Evolutionary conservation across 2,329 filamentous ascomycete species (phyloP).

Genomic region (Ophiostoma perfectum): DNA sequence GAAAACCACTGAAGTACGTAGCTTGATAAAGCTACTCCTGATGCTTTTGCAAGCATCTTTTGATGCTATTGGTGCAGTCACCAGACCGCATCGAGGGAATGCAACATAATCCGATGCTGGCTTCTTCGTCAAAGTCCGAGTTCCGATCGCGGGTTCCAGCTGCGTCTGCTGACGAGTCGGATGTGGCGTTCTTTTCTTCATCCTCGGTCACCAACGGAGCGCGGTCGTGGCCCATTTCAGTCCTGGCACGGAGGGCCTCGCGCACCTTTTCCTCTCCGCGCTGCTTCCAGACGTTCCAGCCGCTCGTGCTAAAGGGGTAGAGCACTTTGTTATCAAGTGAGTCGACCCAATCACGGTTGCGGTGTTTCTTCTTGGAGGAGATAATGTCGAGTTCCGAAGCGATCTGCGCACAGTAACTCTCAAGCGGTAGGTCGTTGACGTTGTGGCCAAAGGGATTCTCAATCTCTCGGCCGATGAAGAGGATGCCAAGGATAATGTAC

Average conservation of each 20-base stretch:
- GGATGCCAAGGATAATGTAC: conserved; percentile 67
- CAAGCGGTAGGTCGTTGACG: conserved; percentile 62
- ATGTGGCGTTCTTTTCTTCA: background rate
- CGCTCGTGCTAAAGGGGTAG: conserved; percentile 40
- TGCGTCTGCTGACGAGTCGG: background rate
- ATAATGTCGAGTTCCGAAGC: conserved; percentile 60
- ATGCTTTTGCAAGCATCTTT: background rate
- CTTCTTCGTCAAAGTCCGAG: conserved; percentile 19
- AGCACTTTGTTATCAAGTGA: conserved; percentile 37
- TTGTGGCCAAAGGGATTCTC: conserved; percentile 66
- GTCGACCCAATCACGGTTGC: conserved; percentile 45
- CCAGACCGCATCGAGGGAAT: conserved; percentile 9
- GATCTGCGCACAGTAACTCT: conserved; percentile 60
- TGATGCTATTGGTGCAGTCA: conserved; percentile 6
- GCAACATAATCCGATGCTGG: conserved; percentile 16
- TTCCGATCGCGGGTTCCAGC: background rate
- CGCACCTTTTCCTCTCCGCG: conserved; percentile 44
- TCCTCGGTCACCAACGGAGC: background rate
- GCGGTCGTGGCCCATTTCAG: background rate
- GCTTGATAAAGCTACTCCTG: background rate
- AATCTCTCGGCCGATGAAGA: conserved; percentile 62
- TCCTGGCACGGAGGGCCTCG: conserved; percentile 33
- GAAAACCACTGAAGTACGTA: background rate
- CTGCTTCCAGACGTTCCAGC: conserved; percentile 45
- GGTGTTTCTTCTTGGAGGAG: conserved; percentile 49